Evolutionary conservation across 257 asterid species (phyloP), one percentile per base, ranked within the genome.

Genomic region (Lithospermum erythrorhizon): DNA sequence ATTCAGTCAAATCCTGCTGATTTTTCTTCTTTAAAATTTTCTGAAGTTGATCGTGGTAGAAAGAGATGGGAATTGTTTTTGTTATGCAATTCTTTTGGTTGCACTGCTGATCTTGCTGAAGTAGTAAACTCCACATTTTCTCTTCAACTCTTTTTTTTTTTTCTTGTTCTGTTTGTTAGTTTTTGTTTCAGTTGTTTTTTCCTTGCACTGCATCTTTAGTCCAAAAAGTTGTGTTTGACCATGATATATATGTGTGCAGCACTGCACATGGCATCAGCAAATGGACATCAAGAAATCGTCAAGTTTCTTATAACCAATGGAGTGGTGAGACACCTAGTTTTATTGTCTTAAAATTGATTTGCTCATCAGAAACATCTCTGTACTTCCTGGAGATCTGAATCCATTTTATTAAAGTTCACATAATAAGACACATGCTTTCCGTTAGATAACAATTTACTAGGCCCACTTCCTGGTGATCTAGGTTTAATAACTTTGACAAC

Each of bases 211-310:
- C 61, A 25, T 11, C 32, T 1, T 65, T 11, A 21, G 20, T 30
- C 45, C 65, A 53, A 52, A n/a, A 47, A n/a, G 57, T 21, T 20
- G 49, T 51, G 10, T 62, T 66, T 65, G 47, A 61, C 55, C 47
- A 14, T 63, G 62, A n/a, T 55, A 21, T 69, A 21, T 59, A 48
- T 62, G 68, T 77, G 73, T 73, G 74, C 89, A 86, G 98, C 98
- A 21, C 78, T 88, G 54, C 98, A 93, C 72, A 93, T 93, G 98
- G 97, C 97, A 76, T 79, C 97, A 32, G 98, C 97, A 21, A 93
- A 93, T 67, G 98, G 97, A 59, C 95, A 89, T 73, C 69, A 65
- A 53, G 75, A 67, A 61, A 76, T 86, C 32, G 90, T 89, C 57
- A 76, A 84, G 55, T 84, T 82, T 80, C 97, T 93, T 53, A 66